A percentile compares a stretch with the other conserved stretches of the same genome.
These are phyloP conservation scores for Yamadazyma triangularis DNA, from an alignment of 1,139 yeast species.

Conservation along the genomic window DNA sequence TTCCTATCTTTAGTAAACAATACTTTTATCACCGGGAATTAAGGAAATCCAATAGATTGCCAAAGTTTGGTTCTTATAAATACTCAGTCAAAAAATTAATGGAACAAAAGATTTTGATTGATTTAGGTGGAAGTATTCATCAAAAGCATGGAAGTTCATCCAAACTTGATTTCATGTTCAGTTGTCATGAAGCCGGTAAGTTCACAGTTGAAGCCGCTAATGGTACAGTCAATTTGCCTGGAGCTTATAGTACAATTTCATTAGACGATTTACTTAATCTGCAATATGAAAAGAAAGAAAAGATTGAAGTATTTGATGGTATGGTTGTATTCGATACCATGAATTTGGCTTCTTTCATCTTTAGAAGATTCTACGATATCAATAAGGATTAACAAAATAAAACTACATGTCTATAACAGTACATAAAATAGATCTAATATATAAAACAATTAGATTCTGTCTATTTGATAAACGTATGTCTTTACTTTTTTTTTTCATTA, in stretches of 20 bases:
- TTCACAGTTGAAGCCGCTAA: constrained; percentile 64
- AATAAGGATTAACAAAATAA: constrained; percentile 15
- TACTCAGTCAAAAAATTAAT: constrained; percentile 71
- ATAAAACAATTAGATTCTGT: no score
- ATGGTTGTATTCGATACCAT: constrained; percentile 65
- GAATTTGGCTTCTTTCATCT: constrained; percentile 60
- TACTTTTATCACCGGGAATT: constrained; percentile 74
- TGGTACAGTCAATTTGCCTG: constrained; percentile 42
- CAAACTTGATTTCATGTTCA: constrained; percentile 69
- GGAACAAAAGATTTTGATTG: constrained; percentile 67
- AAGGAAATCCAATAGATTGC: constrained; percentile 61
- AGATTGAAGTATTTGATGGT: constrained; percentile 56
- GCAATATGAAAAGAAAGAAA: constrained; percentile 57
- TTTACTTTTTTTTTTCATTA: no score
- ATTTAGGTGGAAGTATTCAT: constrained; percentile 47
- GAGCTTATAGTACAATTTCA: constrained; percentile 50
- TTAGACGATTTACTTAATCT: constrained; percentile 65
- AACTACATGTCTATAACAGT: neutral
- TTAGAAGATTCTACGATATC: constrained; percentile 64
- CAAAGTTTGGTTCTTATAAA: constrained; percentile 80
- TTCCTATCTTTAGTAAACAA: constrained; percentile 71
- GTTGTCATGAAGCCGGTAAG: constrained; percentile 69
- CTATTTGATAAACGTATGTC: no score
- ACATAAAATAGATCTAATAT: neutral
- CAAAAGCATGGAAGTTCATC: constrained; percentile 47